A percentile compares a stretch with the other conserved stretches of the same genome.
These are phyloP conservation scores for Colletotrichum sp. DNA, from an alignment of 2,329 filamentous ascomycete genomes.

Conservation along the genomic window DNA sequence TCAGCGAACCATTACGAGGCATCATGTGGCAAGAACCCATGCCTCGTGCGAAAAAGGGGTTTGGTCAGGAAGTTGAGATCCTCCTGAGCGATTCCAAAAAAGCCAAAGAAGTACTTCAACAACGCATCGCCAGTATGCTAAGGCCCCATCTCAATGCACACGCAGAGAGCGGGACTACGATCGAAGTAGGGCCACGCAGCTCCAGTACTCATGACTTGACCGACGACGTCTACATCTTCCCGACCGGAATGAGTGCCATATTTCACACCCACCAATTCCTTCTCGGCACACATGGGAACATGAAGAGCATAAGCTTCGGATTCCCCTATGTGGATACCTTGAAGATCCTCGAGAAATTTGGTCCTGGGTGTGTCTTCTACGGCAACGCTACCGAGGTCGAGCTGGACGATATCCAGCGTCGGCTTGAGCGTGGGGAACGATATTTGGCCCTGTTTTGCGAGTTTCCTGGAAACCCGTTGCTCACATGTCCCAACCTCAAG, in stretches of 20 bases:
- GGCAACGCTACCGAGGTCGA: slow-evolving; percentile 79
- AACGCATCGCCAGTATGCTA: slow-evolving; percentile 79
- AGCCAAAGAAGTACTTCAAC: slow-evolving; percentile 72
- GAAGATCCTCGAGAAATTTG: slow-evolving; percentile 94
- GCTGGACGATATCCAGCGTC: slow-evolving; percentile 79
- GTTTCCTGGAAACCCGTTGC: slow-evolving; percentile 90
- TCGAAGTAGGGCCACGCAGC: neutral
- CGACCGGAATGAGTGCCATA: slow-evolving; percentile 93
- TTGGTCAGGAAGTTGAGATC: neutral
- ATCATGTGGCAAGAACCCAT: too few relatives aligned
- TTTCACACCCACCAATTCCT: slow-evolving; percentile 84
- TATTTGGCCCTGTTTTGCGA: slow-evolving; percentile 91
- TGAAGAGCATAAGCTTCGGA: slow-evolving; percentile 86
- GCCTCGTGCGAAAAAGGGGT: neutral
- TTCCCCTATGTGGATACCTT: slow-evolving; percentile 97
- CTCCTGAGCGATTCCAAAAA: neutral
- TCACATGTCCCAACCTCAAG: slow-evolving; percentile 81
- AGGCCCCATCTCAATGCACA: neutral
- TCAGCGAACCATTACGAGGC: neutral
- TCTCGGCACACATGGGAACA: slow-evolving; percentile 63
- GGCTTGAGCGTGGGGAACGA: slow-evolving; percentile 73
- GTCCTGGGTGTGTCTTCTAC: slow-evolving; percentile 86
- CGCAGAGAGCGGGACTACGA: neutral
- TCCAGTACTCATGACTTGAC: neutral
- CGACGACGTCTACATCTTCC: slow-evolving; percentile 86